phyloP scores from a whole-genome alignment of 768 basidiomycete genomes.

The Rhodotorula kratochvilovae region DNA sequence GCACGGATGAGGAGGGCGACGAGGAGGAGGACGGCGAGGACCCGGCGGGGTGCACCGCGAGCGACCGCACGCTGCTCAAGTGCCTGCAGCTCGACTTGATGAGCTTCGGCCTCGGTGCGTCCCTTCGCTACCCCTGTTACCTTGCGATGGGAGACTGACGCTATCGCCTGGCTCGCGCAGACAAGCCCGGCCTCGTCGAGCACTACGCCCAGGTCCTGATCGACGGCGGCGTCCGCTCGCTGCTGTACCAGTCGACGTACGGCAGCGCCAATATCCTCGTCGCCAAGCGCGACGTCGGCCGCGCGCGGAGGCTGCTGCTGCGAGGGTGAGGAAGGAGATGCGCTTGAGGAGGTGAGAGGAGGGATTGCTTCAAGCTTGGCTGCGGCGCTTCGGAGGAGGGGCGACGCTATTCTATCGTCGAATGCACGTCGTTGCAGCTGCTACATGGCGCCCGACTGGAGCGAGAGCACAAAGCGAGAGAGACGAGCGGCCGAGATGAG shows the following conservation, averaged over 20 bases:
- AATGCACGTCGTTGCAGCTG: too few relatives aligned
- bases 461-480: too few relatives aligned
- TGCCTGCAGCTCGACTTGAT: conserved; percentile 73
- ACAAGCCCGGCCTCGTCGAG: conserved; percentile 73
- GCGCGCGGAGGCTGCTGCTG: conserved; percentile 29
- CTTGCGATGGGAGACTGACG: too few relatives aligned
- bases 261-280: conserved; percentile 70
- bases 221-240: conserved; percentile 55
- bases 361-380: too few relatives aligned
- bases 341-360: too few relatives aligned
- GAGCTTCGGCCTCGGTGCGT: conserved; percentile 57
- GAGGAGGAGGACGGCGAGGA: conserved; percentile 49
- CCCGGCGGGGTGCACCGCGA: conserved; percentile 30
- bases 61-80: conserved; percentile 49
- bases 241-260: conserved; percentile 79
- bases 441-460: too few relatives aligned
- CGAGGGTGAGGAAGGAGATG: not conserved
- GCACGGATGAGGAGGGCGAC: not conserved
- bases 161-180: conserved; percentile 49
- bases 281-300: conserved; percentile 31
- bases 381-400: too few relatives aligned
- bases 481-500: too few relatives aligned
- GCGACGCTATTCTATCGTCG: too few relatives aligned
- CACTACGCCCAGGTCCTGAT: conserved; percentile 70
- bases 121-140: too few relatives aligned